A percentile compares a stretch with the other conserved stretches of the same genome.
Conservation (phyloP, 2,329 filamentous ascomycete species). For the Raffaelea arxii region DNA sequence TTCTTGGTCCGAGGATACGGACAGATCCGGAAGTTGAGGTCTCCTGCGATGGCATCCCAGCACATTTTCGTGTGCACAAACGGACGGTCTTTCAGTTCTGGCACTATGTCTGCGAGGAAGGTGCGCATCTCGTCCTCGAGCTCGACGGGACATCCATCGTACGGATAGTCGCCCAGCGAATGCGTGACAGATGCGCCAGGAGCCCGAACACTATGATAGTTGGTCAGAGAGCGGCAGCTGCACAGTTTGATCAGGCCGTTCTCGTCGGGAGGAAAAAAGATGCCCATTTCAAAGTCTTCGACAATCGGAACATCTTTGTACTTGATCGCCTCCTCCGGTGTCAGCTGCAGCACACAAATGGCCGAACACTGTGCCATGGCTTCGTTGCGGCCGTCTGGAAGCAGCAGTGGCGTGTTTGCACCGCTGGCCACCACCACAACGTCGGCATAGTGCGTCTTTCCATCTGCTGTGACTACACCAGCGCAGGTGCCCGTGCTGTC, state of each 20-base stretch:
- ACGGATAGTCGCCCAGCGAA: slow-evolving; percentile 16
- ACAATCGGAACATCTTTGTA: slow-evolving; percentile 32
- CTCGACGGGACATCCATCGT: slow-evolving; percentile 33
- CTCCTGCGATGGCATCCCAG: slow-evolving; percentile 58
- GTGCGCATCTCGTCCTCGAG: slow-evolving; percentile 40
- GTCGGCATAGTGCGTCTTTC: slow-evolving; percentile 34
- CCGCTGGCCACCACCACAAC: slow-evolving; percentile 46
- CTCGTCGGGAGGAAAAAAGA: slow-evolving; percentile 46
- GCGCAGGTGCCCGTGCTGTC: slow-evolving; percentile 26
- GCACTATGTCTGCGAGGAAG: slow-evolving; percentile 39
- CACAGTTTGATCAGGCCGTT: slow-evolving; percentile 41
- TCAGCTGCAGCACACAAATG: slow-evolving; percentile 51
- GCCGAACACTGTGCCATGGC: slow-evolving; percentile 55
- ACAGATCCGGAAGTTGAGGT: slow-evolving; percentile 52
- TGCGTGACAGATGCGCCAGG: slow-evolving; percentile 13
- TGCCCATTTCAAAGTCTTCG: slow-evolving; percentile 19
- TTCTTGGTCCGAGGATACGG: slow-evolving; percentile 40
- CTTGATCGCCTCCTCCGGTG: slow-evolving; percentile 40
- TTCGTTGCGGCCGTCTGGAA: slow-evolving; percentile 48
- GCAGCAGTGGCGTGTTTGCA: slow-evolving; percentile 46
- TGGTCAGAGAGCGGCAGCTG: slow-evolving; percentile 42
- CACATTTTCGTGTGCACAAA: slow-evolving; percentile 46
- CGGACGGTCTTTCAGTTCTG: slow-evolving; percentile 35
- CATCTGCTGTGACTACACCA: slow-evolving; percentile 39
- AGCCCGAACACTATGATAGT: slow-evolving; percentile 23